Evolutionary conservation across 2,329 filamentous ascomycete species (phyloP).

Genomic region (Phialophora expanda): DNA sequence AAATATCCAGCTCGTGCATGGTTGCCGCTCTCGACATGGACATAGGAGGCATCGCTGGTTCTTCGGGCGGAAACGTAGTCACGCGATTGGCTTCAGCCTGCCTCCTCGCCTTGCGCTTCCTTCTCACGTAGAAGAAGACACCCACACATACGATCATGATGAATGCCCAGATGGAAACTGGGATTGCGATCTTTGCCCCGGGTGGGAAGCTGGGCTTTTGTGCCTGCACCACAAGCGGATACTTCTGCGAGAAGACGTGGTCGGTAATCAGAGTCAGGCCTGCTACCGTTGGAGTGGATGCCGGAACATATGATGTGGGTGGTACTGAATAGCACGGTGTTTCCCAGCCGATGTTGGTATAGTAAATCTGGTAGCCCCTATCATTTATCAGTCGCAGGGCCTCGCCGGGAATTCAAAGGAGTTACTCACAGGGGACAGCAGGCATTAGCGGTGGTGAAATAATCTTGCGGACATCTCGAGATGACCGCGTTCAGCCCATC

Average conservation of each 20-base stretch:
- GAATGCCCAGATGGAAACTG: conserved; percentile 28
- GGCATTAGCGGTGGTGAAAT: conserved; percentile 37
- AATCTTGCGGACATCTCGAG: conserved; percentile 39
- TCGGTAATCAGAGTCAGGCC: conserved; percentile 39
- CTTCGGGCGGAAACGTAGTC: conserved; percentile 38
- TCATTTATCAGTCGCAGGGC: conserved; percentile 19
- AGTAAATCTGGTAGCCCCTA: conserved; percentile 40
- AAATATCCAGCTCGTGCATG: conserved; percentile 36
- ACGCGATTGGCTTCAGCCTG: conserved; percentile 21
- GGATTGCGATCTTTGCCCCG: conserved; percentile 38
- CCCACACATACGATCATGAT: conserved; percentile 18
- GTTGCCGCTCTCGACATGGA: conserved; percentile 27
- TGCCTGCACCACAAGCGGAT: conserved; percentile 25
- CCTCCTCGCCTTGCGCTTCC: conserved; percentile 28
- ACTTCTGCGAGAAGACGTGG: conserved; percentile 38
- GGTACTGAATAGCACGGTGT: conserved; percentile 40
- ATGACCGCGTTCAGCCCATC: conserved; percentile 31
- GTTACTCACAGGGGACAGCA: conserved; percentile 40
- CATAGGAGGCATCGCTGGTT: conserved; percentile 31
- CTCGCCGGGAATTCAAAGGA: neutral
- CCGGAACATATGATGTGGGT: conserved; percentile 34
- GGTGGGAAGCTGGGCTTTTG: conserved; percentile 21
- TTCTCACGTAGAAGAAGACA: conserved; percentile 24
- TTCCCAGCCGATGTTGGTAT: conserved; percentile 35
- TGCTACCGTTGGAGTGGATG: conserved; percentile 34